phyloP scores from a whole-genome alignment of 257 asterid genomes.

The Solanum piurae region DNA sequence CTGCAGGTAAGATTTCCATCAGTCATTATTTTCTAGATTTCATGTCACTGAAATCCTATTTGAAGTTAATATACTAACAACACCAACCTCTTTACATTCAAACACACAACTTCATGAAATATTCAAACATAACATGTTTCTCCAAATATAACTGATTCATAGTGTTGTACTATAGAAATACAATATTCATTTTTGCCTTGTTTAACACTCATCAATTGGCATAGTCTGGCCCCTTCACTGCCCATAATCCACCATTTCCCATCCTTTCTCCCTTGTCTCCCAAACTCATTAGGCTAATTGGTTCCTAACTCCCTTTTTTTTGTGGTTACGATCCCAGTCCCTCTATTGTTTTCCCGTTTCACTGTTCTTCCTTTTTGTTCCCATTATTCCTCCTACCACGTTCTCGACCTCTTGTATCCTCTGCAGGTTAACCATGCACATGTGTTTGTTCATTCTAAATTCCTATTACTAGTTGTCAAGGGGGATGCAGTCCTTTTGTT shows the following conservation, averaged over 20 bases:
- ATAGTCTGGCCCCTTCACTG: neutral
- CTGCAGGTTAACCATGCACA: neutral
- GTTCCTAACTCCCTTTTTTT: neutral
- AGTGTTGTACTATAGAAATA: neutral
- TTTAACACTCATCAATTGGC: neutral
- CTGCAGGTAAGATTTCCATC: constrained; percentile 41
- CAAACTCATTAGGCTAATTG: neutral
- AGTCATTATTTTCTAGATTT: neutral
- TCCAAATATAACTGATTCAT: neutral
- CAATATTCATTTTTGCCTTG: neutral
- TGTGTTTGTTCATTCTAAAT: neutral
- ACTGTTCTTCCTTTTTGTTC: neutral
- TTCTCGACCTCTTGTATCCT: neutral
- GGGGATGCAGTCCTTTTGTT: neutral
- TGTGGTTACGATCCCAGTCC: neutral
- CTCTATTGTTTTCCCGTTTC: neutral
- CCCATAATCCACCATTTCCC: neutral
- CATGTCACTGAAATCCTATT: neutral
- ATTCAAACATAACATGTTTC: neutral
- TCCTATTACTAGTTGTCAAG: neutral
- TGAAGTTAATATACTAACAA: neutral
- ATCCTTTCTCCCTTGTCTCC: neutral
- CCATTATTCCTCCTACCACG: neutral
- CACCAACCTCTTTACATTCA: neutral
- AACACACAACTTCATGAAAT: neutral